phyloP scores from a whole-genome alignment of 805 yeast species.

The Starmerella cellae region DNA sequence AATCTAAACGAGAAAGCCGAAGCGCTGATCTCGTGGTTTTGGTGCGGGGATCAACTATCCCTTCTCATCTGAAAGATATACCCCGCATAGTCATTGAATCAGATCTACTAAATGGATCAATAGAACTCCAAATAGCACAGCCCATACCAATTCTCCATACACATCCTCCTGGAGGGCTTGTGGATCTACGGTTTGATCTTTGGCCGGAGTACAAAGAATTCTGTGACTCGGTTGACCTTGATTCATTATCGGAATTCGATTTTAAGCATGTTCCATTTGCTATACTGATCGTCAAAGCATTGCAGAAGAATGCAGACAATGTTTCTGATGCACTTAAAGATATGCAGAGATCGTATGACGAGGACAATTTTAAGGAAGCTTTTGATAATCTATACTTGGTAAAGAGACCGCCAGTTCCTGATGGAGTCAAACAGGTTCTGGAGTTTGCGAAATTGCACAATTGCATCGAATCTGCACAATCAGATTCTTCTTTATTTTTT shows the following conservation, averaged over 20 bases:
- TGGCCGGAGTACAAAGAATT: slow-evolving; percentile 55
- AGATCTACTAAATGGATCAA: neutral
- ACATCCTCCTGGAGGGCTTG: slow-evolving; percentile 40
- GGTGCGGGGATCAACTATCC: neutral
- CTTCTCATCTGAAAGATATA: neutral
- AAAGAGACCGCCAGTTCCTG: slow-evolving; percentile 23
- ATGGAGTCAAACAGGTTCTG: slow-evolving; percentile 11
- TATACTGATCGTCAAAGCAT: slow-evolving; percentile 44
- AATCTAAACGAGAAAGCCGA: neutral
- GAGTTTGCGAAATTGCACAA: neutral
- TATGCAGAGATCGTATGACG: slow-evolving; percentile 31
- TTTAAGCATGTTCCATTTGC: slow-evolving; percentile 60
- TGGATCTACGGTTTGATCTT: slow-evolving; percentile 56
- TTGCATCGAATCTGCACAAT: neutral
- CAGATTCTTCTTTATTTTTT: no score
- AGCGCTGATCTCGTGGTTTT: neutral
- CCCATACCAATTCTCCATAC: slow-evolving; percentile 48
- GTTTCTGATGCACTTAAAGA: slow-evolving; percentile 27
- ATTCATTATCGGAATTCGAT: slow-evolving; percentile 31
- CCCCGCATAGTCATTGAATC: slow-evolving; percentile 4
- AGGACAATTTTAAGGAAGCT: slow-evolving; percentile 44
- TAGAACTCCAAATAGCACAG: neutral
- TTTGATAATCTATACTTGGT: slow-evolving; percentile 34
- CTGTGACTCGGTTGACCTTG: slow-evolving; percentile 40
- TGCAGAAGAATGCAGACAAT: slow-evolving; percentile 33